Conservation (phyloP, 805 yeast genomes). For the Cyberlindnera mississippiensis region DNA sequence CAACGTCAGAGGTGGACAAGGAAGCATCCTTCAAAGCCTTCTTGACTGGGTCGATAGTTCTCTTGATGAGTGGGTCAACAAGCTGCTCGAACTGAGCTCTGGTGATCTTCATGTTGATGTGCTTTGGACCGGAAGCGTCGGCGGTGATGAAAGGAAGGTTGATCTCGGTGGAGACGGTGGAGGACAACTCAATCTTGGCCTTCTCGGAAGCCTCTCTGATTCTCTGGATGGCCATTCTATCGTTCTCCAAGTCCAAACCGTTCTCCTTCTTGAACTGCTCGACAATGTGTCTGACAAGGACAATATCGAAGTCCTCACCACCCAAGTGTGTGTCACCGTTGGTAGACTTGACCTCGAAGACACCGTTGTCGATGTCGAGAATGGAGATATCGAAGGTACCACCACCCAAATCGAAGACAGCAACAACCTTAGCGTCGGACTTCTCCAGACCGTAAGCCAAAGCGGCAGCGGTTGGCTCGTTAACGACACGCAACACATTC, state of each 20-base stretch:
- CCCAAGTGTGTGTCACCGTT: conserved; percentile 85
- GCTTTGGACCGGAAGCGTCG: conserved; percentile 47
- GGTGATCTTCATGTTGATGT: conserved; percentile 55
- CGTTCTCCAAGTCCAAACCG: conserved; percentile 27
- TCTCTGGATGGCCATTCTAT: conserved; percentile 59
- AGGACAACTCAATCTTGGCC: conserved; percentile 73
- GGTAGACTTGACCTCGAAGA: conserved; percentile 77
- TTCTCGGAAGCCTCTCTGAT: conserved; percentile 77
- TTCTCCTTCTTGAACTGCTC: conserved; percentile 52
- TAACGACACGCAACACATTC: conserved; percentile 90
- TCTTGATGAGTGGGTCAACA: conserved; percentile 61
- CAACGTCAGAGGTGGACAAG: conserved; percentile 59
- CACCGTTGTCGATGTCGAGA: conserved; percentile 74
- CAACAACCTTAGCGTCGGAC: conserved; percentile 46
- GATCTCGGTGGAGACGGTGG: conserved; percentile 56
- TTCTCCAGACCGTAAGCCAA: conserved; percentile 91
- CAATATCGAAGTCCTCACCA: conserved; percentile 65
- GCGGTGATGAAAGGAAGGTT: conserved; percentile 66
- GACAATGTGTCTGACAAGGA: conserved; percentile 53
- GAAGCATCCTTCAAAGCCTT: conserved; percentile 75
- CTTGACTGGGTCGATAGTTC: conserved; percentile 70
- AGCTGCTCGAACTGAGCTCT: conserved; percentile 68
- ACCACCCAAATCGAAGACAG: conserved; percentile 74
- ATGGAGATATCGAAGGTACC: conserved; percentile 83
- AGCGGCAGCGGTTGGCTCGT: conserved; percentile 98